A percentile compares a stretch with the other conserved stretches of the same genome.
phyloP scores from a whole-genome alignment of 305 asterid genomes.

The Ilex paraguariensis region DNA sequence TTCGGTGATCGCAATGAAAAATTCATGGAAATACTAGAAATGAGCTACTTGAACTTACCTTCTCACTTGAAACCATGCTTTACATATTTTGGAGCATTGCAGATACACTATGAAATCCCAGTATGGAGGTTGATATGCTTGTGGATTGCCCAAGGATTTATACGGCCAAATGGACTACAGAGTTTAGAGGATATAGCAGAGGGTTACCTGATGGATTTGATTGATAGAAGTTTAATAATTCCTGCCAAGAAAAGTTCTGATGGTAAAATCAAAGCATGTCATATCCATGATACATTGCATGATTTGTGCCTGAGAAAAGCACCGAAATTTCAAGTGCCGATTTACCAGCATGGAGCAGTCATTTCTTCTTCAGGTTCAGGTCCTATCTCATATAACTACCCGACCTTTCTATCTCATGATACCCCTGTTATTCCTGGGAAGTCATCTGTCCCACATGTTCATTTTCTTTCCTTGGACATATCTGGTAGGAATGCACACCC shows the following conservation, averaged over 20 bases:
- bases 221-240: not conserved
- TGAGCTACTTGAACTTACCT: constrained; percentile 14
- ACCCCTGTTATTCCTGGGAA: not conserved
- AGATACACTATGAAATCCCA: not conserved
- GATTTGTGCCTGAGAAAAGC: not conserved
- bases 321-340: not conserved
- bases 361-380: no score
- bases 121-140: not conserved
- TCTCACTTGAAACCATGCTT: constrained; percentile 4
- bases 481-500: not conserved
- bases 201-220: not conserved
- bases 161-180: not conserved
- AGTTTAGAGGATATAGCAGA: not conserved
- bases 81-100: not conserved
- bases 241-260: not conserved
- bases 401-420: not conserved
- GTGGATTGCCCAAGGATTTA: constrained; percentile 1
- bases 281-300: not conserved
- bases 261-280: not conserved
- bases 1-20: not conserved
- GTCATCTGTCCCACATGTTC: not conserved
- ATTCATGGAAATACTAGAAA: constrained; percentile 2
- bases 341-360: not conserved
- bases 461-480: not conserved
- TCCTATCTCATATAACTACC: not conserved